phyloP scores from a whole-genome alignment of 495 filamentous ascomycete genomes.

The Hyaloscypha variabilis region DNA sequence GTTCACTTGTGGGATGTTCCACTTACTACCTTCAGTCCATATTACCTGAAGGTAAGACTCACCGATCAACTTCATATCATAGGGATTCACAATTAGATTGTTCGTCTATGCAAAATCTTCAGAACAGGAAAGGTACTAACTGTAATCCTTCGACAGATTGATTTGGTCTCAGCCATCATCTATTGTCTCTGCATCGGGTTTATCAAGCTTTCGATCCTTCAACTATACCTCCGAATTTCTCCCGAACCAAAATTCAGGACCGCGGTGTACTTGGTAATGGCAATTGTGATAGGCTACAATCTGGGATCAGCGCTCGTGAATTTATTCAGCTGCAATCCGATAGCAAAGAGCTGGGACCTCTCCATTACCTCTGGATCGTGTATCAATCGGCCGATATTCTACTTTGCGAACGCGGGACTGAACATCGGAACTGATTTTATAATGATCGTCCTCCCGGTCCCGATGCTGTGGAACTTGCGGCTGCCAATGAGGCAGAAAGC shows the following conservation, averaged over 20 bases:
- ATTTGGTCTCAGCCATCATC: no score
- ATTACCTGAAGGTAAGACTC: conserved; percentile 1
- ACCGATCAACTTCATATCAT: conserved; percentile 5
- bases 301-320: not conserved
- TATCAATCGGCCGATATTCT: not conserved
- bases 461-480: not conserved
- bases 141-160: no score
- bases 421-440: not conserved
- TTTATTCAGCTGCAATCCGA: not conserved
- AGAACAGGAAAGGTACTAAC: not conserved
- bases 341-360: not conserved
- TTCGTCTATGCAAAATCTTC: not conserved
- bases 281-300: not conserved
- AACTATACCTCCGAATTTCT: conserved; percentile 1
- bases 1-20: conserved; percentile 3
- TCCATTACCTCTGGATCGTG: not conserved
- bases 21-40: conserved; percentile 1
- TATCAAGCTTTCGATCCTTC: conserved; percentile 2
- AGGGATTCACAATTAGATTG: not conserved
- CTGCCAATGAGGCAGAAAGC: not conserved
- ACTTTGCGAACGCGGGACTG: not conserved
- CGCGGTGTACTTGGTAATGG: not conserved
- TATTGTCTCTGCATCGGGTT: not conserved
- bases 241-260: not conserved
- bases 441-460: not conserved